Evolutionary conservation across 1,139 yeast species (phyloP).

Genomic region (Taiozyma sp.): DNA sequence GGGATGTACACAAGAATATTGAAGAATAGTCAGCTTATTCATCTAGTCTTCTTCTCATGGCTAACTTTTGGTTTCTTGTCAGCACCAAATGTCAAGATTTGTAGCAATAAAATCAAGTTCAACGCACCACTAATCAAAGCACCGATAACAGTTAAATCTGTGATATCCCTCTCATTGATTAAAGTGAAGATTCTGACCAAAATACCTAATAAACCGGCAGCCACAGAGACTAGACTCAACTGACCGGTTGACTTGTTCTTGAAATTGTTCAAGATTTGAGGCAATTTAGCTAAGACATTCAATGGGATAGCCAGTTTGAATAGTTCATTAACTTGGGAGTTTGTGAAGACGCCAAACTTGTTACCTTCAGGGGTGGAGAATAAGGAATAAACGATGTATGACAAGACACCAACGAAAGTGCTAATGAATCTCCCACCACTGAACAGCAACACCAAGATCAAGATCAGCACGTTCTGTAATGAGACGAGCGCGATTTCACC

Average conservation of each 20-base stretch:
- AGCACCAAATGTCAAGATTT: slow-evolving; percentile 27
- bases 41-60: slow-evolving; percentile 14
- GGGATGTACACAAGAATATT: no score
- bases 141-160: slow-evolving; percentile 26
- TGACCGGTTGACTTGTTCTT: slow-evolving; percentile 47
- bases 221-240: slow-evolving; percentile 46
- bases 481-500: slow-evolving; percentile 37
- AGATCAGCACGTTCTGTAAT: slow-evolving; percentile 33
- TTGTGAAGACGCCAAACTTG: slow-evolving; percentile 18
- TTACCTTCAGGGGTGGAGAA: slow-evolving; percentile 14
- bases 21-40: neutral
- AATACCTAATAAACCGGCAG: slow-evolving; percentile 51
- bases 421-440: slow-evolving; percentile 8
- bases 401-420: slow-evolving; percentile 22
- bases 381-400: slow-evolving; percentile 15
- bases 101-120: slow-evolving; percentile 30
- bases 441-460: slow-evolving; percentile 29
- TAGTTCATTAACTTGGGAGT: slow-evolving; percentile 28
- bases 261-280: slow-evolving; percentile 47
- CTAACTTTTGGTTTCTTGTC: slow-evolving; percentile 5
- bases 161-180: slow-evolving; percentile 25
- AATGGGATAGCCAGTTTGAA: slow-evolving; percentile 52
- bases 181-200: slow-evolving; percentile 55
- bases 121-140: slow-evolving; percentile 28
- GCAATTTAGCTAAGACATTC: slow-evolving; percentile 45